Percentiles rank a stretch among this genome's conserved stretches.
Conservation (phyloP, 192 early-diverging fungal genomes). For the Phycomyces blakesleeanus region DNA sequence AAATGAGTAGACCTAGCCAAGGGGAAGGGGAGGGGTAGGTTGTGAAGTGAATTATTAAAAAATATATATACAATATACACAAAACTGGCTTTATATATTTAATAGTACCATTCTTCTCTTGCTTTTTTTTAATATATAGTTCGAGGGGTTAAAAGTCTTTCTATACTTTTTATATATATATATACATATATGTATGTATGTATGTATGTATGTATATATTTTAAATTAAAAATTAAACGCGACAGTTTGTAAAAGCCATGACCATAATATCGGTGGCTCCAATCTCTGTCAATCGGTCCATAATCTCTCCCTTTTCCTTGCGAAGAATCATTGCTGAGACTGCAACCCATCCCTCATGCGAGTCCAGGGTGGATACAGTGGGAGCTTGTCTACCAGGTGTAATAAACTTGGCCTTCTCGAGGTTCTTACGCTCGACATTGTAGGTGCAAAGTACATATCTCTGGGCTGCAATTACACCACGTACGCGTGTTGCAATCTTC, state of each 20-base stretch:
- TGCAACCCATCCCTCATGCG: constrained; percentile 78
- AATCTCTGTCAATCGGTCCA: constrained; percentile 83
- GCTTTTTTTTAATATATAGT: no score
- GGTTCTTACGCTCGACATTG: constrained; percentile 68
- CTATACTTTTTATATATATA: no score
- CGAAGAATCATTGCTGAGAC: constrained; percentile 89
- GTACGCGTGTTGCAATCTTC: constrained; percentile 78
- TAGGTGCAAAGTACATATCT: constrained; percentile 89
- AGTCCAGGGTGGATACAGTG: constrained; percentile 80
- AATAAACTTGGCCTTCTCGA: constrained; percentile 66
- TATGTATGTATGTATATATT: neutral
- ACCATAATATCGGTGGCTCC: constrained; percentile 93
- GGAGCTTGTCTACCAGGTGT: constrained; percentile 94
- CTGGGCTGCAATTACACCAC: constrained; percentile 86
- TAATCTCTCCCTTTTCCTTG: constrained; percentile 72
- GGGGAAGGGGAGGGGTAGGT: no score
- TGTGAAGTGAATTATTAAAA: no score
- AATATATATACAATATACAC: no score
- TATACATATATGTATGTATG: no score
- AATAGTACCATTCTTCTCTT: no score
- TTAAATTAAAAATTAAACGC: constrained; percentile 46
- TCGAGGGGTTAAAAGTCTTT: no score
- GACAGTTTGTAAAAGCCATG: constrained; percentile 71
- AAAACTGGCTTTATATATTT: no score
- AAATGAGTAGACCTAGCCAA: no score